These are phyloP conservation scores for Carex parvula DNA, from an alignment of 176 grass and related monocot species.

Conservation along the genomic window DNA sequence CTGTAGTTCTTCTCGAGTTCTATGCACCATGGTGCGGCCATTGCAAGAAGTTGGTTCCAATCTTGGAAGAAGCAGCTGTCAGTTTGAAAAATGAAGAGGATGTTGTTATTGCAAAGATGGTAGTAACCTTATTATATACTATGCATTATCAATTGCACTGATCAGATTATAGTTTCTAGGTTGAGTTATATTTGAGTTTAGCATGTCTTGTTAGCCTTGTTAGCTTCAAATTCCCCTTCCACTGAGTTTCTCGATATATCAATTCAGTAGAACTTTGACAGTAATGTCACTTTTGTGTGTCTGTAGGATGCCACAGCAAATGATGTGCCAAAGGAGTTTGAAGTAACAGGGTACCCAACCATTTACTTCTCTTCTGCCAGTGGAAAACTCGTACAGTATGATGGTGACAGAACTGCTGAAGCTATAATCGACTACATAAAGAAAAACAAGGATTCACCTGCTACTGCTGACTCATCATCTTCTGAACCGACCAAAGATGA, in stretches of 20 bases:
- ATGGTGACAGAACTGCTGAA: conserved; percentile 46
- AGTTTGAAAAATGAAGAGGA: conserved; percentile 64
- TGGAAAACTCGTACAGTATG: conserved; percentile 47
- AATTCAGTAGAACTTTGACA: neutral
- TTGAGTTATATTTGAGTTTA: neutral
- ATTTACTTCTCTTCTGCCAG: conserved; percentile 77
- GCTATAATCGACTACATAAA: conserved; percentile 61
- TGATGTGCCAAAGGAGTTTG: conserved; percentile 59
- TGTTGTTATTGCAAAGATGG: conserved; percentile 94
- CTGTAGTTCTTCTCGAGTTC: conserved; percentile 86
- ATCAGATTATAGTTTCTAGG: neutral
- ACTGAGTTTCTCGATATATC: neutral
- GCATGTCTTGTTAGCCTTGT: neutral
- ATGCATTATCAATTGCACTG: neutral
- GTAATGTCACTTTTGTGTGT: neutral
- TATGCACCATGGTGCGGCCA: conserved; percentile 98
- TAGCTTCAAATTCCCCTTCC: neutral
- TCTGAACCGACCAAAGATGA: conserved; percentile 16
- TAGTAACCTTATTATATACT: conserved; percentile 36
- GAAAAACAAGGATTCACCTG: conserved; percentile 51
- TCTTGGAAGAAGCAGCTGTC: conserved; percentile 76
- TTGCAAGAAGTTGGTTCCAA: conserved; percentile 83
- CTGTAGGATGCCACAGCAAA: conserved; percentile 73
- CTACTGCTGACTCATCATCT: neutral
- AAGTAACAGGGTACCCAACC: conserved; percentile 74